phyloP scores from a whole-genome alignment of 1,284 basidiomycete species.

The Apiotrichum veenhuisii region DNA sequence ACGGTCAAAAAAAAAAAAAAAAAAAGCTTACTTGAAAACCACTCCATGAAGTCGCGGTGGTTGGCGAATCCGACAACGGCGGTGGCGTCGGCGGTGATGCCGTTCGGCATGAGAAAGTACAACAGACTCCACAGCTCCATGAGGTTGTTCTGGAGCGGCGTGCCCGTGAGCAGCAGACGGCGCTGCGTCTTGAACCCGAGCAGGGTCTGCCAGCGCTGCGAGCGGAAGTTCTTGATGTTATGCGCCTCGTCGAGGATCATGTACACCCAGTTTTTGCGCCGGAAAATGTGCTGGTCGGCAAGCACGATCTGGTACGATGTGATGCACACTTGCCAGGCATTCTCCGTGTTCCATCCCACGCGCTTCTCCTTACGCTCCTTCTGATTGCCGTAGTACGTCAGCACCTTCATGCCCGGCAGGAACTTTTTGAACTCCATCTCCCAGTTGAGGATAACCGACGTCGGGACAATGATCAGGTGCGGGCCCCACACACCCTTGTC shows the following conservation, averaged over 20 bases:
- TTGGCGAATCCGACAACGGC: slow-evolving; percentile 79
- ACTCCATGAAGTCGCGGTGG: slow-evolving; percentile 89
- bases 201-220: slow-evolving; percentile 90
- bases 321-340: slow-evolving; percentile 92
- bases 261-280: slow-evolving; percentile 93
- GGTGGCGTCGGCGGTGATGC: slow-evolving; percentile 50
- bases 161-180: slow-evolving; percentile 83
- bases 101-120: slow-evolving; percentile 90
- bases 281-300: slow-evolving; percentile 89
- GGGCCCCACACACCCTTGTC: slow-evolving; percentile 95
- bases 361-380: slow-evolving; percentile 91
- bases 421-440: slow-evolving; percentile 99
- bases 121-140: slow-evolving; percentile 93
- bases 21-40: slow-evolving; percentile 82
- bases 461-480: slow-evolving; percentile 91
- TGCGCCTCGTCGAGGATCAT: slow-evolving; percentile 96
- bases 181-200: slow-evolving; percentile 91
- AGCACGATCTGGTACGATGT: slow-evolving; percentile 92
- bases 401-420: slow-evolving; percentile 83
- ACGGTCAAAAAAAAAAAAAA: too few species aligned
- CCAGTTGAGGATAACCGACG: slow-evolving; percentile 94
- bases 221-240: slow-evolving; percentile 98
- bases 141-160: slow-evolving; percentile 91
- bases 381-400: slow-evolving; percentile 87
- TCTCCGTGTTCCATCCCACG: slow-evolving; percentile 88